Evolutionary conservation across 148 eudicot species (phyloP).

Genomic region (Rhododendron molle): DNA sequence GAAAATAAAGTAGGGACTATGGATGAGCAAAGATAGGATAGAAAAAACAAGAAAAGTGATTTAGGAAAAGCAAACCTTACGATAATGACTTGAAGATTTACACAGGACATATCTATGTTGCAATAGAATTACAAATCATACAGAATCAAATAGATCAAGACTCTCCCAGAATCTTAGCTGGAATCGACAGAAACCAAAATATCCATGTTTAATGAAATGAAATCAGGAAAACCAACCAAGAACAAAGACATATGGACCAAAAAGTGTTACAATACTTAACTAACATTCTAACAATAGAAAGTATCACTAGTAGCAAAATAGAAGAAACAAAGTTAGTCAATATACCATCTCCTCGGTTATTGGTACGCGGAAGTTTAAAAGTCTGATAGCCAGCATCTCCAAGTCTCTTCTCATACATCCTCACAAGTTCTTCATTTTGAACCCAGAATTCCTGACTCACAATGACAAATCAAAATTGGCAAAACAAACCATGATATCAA

Average conservation of each 20-base stretch:
- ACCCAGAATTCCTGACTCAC: constrained; percentile 44
- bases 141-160: not conserved
- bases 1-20: too few species aligned
- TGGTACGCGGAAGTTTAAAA: constrained; percentile 45
- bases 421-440: constrained; percentile 37
- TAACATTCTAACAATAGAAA: not conserved
- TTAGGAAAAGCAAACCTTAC: not conserved
- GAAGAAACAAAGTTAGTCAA: not conserved
- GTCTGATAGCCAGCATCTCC: constrained; percentile 37
- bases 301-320: not conserved
- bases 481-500: not conserved
- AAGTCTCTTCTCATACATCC: constrained; percentile 39
- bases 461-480: not conserved
- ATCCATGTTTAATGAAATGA: not conserved
- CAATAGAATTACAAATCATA: not conserved
- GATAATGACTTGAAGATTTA: not conserved
- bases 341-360: constrained; percentile 53
- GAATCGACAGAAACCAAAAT: not conserved
- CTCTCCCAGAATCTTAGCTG: not conserved
- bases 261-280: not conserved
- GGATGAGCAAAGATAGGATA: not conserved
- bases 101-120: not conserved
- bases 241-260: not conserved
- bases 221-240: not conserved
- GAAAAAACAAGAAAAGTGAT: not conserved